Conservation (phyloP, 768 basidiomycete species). For the Collybiopsis luxurians region DNA sequence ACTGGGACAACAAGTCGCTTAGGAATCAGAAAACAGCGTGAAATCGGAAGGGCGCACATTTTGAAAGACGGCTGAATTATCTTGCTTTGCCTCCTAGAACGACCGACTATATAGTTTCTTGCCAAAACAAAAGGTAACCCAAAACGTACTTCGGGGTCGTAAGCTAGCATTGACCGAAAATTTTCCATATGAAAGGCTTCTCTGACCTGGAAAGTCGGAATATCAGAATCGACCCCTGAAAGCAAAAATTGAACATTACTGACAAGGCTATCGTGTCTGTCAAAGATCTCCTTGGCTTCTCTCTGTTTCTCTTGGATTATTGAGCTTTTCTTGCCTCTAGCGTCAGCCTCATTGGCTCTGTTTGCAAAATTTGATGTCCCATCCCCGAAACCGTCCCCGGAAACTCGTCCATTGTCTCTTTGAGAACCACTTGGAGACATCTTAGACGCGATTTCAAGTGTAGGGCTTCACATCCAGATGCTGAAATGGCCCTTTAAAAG, state of each 20-base stretch:
- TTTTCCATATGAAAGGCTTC: conserved; percentile 89
- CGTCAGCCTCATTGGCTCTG: not conserved
- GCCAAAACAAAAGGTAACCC: not conserved
- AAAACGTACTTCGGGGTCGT: conserved; percentile 64
- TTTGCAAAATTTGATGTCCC: not conserved
- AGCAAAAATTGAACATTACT: too few relatives aligned
- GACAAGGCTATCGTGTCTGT: too few relatives aligned
- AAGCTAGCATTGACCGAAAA: conserved; percentile 72
- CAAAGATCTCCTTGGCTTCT: too few relatives aligned
- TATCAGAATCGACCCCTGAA: not conserved
- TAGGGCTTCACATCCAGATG: not conserved
- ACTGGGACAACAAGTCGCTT: conserved; percentile 33
- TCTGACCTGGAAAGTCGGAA: conserved; percentile 52
- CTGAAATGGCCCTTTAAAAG: not conserved
- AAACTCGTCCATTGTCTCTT: not conserved
- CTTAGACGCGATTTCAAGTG: not conserved
- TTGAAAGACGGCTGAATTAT: conserved; percentile 69
- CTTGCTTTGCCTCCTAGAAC: conserved; percentile 64
- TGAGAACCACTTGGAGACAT: not conserved
- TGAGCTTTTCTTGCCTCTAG: not conserved
- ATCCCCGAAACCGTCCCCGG: not conserved
- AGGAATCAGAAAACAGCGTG: not conserved
- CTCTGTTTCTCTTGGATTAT: too few relatives aligned
- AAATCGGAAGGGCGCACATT: conserved; percentile 48
- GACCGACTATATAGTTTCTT: conserved; percentile 1